A percentile compares a stretch with the other conserved stretches of the same genome.
Conservation (phyloP, 257 asterid species). For the Forsythia suspensa region DNA sequence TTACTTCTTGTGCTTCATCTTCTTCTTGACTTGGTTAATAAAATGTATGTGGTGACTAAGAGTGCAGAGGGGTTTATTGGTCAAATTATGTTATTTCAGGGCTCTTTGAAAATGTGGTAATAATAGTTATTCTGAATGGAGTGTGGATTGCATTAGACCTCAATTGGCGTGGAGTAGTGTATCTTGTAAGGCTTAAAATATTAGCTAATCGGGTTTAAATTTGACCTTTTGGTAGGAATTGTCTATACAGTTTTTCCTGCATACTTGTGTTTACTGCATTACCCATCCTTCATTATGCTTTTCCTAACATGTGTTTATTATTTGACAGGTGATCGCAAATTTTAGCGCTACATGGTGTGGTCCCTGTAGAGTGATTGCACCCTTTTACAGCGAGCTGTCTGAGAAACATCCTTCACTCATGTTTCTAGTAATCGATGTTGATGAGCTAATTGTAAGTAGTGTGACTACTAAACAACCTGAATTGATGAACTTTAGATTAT, state of each 20-base stretch:
- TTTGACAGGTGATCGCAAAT: constrained; percentile 64
- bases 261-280: neutral
- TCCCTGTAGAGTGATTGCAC: constrained; percentile 91
- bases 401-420: constrained; percentile 72
- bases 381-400: constrained; percentile 80
- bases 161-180: neutral
- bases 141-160: neutral
- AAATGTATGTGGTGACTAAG: neutral
- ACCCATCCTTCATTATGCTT: neutral
- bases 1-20: neutral
- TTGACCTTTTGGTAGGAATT: neutral
- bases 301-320: neutral
- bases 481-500: neutral
- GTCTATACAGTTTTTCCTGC: neutral
- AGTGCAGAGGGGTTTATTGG: neutral
- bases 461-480: constrained; percentile 13
- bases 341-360: constrained; percentile 98
- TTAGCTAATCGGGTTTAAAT: neutral
- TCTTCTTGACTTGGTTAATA: neutral
- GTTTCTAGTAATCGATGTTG: constrained; percentile 89
- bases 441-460: constrained; percentile 79
- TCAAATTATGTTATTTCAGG: neutral
- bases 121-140: neutral
- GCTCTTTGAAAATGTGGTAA: neutral
- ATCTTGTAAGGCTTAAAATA: neutral